These are phyloP conservation scores for Neurospora sp. DNA, from an alignment of 495 filamentous ascomycete species.

Conservation along the genomic window DNA sequence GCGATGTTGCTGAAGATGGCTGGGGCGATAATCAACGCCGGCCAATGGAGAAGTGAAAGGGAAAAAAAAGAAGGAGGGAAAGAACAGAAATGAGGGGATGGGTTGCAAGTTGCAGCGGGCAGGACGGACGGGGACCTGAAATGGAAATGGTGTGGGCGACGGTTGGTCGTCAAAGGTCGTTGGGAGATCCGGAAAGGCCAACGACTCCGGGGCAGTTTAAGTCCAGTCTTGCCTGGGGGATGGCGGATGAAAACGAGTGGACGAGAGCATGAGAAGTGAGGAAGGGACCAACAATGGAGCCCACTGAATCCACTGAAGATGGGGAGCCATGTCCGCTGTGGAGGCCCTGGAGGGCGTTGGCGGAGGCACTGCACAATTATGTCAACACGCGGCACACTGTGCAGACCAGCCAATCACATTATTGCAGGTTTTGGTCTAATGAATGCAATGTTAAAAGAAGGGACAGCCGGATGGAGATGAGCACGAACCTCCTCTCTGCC, in stretches of 20 bases:
- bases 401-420: not conserved
- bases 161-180: not conserved
- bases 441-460: not conserved
- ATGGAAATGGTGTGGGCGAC: not conserved
- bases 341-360: not conserved
- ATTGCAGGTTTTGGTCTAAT: not conserved
- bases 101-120: not conserved
- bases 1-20: conserved; percentile 3
- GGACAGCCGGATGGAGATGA: not conserved
- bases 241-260: not conserved
- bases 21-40: conserved; percentile 1
- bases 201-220: not conserved
- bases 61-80: conserved; percentile 11
- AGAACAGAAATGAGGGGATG: conserved; percentile 15
- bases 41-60: conserved; percentile 18
- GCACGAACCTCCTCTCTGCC: not conserved
- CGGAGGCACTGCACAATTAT: not conserved
- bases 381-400: not conserved
- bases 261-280: not conserved
- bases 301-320: not conserved
- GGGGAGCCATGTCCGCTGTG: not conserved
- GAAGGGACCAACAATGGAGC: not conserved
- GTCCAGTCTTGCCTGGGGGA: not conserved
- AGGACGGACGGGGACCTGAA: not conserved
- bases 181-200: not conserved